Evolutionary conservation across 106 monocot genomes (phyloP).

Genomic region (Platanthera guangdongensis): DNA sequence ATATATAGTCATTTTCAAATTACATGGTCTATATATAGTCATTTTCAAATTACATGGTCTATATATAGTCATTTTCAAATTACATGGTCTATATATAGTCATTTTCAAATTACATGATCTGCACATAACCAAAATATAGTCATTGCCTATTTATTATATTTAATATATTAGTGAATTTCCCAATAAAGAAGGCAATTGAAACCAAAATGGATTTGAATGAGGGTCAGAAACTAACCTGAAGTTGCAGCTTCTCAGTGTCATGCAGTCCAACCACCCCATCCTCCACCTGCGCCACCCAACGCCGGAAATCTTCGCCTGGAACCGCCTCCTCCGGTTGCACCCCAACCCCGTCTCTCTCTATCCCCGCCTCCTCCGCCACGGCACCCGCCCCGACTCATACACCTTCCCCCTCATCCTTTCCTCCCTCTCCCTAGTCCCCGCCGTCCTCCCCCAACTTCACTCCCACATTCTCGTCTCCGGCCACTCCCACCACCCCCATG

Average conservation of each 20-base stretch:
- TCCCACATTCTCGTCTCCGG: constrained; percentile 26
- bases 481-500: constrained; percentile 26
- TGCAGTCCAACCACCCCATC: background rate
- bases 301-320: constrained; percentile 24
- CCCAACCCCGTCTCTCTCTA: constrained; percentile 22
- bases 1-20: too few species aligned
- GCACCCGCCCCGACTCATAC: constrained; percentile 29
- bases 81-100: too few species aligned
- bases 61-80: too few species aligned
- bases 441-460: constrained; percentile 21
- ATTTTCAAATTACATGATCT: too few species aligned
- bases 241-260: background rate
- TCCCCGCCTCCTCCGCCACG: constrained; percentile 32
- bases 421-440: constrained; percentile 20
- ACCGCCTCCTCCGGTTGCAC: constrained; percentile 24
- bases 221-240: too few species aligned
- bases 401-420: constrained; percentile 42
- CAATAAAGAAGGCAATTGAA: too few species aligned
- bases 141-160: too few species aligned
- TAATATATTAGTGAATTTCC: too few species aligned
- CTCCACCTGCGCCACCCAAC: constrained; percentile 10
- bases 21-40: too few species aligned
- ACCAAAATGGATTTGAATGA: too few species aligned
- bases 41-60: too few species aligned
- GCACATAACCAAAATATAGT: too few species aligned